Base-by-base conservation (phyloP, 2,329 filamentous ascomycete species). In the Diaporthe citri region DNA sequence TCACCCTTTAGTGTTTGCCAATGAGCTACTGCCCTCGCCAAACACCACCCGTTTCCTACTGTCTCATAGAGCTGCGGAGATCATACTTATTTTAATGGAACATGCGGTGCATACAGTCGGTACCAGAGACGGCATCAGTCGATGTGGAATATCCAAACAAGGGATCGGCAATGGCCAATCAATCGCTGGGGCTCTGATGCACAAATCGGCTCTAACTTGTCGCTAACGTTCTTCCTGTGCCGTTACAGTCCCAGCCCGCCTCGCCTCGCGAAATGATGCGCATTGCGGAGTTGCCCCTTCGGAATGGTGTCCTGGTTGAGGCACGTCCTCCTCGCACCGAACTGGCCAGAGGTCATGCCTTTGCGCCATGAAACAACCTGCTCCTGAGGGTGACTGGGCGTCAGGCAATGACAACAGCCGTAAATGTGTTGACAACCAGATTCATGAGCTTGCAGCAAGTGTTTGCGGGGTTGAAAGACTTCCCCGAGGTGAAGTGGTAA, bases 271-370 rank as follows among this genome's bases (percentile, higher is more conserved):
- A 67, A 13, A 13, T 25, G 3, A 22, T 55, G 46, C 41, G 41
- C 28, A 8, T 15, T 25, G 41, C 64, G 64, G 64, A 69, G 48
- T 69, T 41, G 20, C 64, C 64, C 55, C 20, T 41, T 55, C 13
- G 22, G 34, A 31, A 25, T 17, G 4, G n/a, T 12, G 13, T 0
- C n/a, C 25, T 31, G 2, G 1, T 20, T 6, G 4, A 12, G n/a
- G 15, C 15, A 12, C 6, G 15, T 12, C 9, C 41, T 15, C 28
- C 12, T 39, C 31, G 13, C 43, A 4, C 2, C 1, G 9, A 7
- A 41, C 34, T 13, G 1, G 15, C 8, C 12, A 39, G 12, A 25
- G 60, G 8, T 22, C 17, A 13, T n/a, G 3, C 7, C 28, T 20
- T 36, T 1, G 20, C 46, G 15, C 1, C 22, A 62, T 9, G 34